Conservation (phyloP, 345 rosid genomes). For the Erodium maritimum region DNA sequence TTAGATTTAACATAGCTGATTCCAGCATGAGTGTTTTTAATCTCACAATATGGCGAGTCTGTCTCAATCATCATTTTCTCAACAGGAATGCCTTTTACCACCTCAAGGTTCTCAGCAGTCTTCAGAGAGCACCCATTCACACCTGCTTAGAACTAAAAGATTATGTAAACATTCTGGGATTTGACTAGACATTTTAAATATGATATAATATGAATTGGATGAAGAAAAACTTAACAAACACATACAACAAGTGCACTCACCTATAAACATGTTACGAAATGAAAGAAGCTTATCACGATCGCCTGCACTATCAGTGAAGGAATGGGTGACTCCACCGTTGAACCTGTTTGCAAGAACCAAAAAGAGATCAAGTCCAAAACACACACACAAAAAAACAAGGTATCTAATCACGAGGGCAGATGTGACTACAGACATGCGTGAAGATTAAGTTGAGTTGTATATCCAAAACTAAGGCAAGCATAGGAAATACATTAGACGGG, state of each 20-base stretch:
- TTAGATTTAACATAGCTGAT: conserved; percentile 45
- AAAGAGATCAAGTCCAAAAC: not conserved
- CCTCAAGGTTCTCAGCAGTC: conserved; percentile 71
- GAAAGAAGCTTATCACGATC: conserved; percentile 73
- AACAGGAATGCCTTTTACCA: conserved; percentile 55
- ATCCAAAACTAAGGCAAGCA: not conserved
- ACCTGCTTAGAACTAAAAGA: conserved; percentile 27
- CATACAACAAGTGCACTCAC: conserved; percentile 20
- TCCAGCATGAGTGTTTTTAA: conserved; percentile 79
- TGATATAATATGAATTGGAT: not conserved
- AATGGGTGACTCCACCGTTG: conserved; percentile 75
- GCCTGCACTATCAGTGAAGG: conserved; percentile 72
- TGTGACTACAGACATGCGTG: not conserved
- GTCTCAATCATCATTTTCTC: conserved; percentile 97
- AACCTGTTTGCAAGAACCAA: conserved; percentile 36
- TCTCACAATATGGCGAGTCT: conserved; percentile 96
- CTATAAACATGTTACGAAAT: conserved; percentile 60
- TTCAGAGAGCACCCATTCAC: conserved; percentile 88
- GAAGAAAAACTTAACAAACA: not conserved
- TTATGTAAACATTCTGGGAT: conserved; percentile 1
- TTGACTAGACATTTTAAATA: not conserved
- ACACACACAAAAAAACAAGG: not conserved
- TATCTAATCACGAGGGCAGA: not conserved
- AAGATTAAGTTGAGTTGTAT: not conserved
- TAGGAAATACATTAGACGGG: not conserved